A percentile compares a stretch with the other conserved stretches of the same genome.
Conservation (phyloP, 2,329 filamentous ascomycete species). For the Thielaviopsis musarum region DNA sequence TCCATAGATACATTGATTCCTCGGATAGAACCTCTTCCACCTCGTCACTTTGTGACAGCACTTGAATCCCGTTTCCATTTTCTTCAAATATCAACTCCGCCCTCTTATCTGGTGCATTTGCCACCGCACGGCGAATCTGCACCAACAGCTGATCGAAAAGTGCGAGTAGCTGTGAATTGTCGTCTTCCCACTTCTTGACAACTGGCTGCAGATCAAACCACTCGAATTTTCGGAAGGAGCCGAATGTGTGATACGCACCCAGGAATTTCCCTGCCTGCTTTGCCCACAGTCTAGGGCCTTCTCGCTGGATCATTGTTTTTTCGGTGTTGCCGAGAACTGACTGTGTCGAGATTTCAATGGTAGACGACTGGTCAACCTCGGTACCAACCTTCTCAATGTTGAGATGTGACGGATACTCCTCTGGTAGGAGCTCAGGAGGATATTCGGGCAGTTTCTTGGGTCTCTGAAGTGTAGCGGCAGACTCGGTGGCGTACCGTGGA, state of each 20-base stretch:
- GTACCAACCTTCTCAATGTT: neutral
- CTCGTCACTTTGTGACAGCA: neutral
- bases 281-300: neutral
- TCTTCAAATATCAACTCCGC: neutral
- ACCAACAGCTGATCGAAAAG: neutral
- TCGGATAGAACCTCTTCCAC: neutral
- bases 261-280: neutral
- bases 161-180: neutral
- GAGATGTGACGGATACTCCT: neutral
- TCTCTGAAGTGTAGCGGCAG: neutral
- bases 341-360: neutral
- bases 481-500: neutral
- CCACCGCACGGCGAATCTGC: neutral
- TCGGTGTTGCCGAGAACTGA: too few relatives aligned
- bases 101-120: neutral
- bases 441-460: neutral
- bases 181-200: neutral
- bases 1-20: neutral
- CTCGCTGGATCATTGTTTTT: too few relatives aligned
- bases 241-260: neutral
- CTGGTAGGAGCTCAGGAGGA: neutral
- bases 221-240: neutral
- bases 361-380: neutral
- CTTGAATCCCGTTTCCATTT: neutral
- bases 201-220: neutral